Evolutionary conservation across 352 stramenopile species (phyloP), one percentile per base, ranked within the genome.

Genomic region (Phytophthora macrochlamydospora): DNA sequence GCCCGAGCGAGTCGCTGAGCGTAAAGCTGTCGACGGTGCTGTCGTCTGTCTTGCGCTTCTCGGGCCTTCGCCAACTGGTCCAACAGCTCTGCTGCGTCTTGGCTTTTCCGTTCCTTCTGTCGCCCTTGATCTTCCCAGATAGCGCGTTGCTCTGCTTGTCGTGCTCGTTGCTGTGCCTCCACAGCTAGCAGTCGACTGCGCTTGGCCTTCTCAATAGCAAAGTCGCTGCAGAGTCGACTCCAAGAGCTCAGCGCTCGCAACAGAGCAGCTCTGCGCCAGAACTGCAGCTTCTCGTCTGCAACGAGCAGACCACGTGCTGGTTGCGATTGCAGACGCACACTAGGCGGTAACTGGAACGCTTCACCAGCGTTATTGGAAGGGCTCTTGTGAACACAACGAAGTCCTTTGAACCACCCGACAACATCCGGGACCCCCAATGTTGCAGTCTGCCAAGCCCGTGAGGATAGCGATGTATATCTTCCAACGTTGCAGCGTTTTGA

Each of bases 401-500:
- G 73, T 42, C 79, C 73, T 40, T 83, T 62, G 59, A 86, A 84
- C 82, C 82, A 88, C 33, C 82, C 82, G 53, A 49, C 33, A 69
- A 58, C 43, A 58, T 33, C 50, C 7, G 49, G 24, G 58, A 52
- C 51, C 18, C 14, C 60, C 13, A 48, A 12, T 30, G 56, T 43
- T 76, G 73, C 4, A 86, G 51, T 0, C 62, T 54, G 14, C 78
- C 79, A 18, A 87, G 77, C 28, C 77, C 79, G 1, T 59, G 75
- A 11, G 82, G 78, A 12, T 44, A 43, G 49, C 58, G 28, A 35
- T 7, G n/a, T 12, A 28, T 18, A 56, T 6, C 2, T 29, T 38
- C 30, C 43, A 44, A 14, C 9, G 31, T 29, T 42, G 9, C 35
- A 32, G 7, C 12, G 4, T n/a, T 60, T 12, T 56, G 49, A 12